A percentile compares a stretch with the other conserved stretches of the same genome.
These are phyloP conservation scores for Ogataea parapolymorpha DNA, from an alignment of 805 yeast genomes.

Conservation along the genomic window DNA sequence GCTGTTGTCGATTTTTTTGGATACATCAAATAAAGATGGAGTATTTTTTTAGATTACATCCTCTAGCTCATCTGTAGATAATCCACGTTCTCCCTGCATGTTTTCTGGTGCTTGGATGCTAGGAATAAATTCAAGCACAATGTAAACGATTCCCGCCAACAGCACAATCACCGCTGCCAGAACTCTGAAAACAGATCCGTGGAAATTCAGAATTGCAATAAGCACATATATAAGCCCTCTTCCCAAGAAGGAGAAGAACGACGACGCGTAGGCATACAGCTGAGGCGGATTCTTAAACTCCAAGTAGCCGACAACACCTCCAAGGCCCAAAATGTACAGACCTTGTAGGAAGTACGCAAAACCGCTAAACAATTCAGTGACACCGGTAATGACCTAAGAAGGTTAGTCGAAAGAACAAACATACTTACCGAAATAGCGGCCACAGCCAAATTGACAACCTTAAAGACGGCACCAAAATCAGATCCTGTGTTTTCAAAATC, in stretches of 20 bases:
- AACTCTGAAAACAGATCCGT: slow-evolving; percentile 47
- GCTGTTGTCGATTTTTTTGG: slow-evolving; percentile 44
- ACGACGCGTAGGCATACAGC: slow-evolving; percentile 63
- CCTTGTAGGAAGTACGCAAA: slow-evolving; percentile 51
- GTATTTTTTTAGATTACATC: slow-evolving; percentile 29
- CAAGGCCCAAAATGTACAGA: slow-evolving; percentile 52
- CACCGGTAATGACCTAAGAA: slow-evolving; percentile 42
- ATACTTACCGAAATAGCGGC: slow-evolving; percentile 51
- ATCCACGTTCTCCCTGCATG: slow-evolving; percentile 56
- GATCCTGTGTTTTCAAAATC: slow-evolving; percentile 43
- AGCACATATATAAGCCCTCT: slow-evolving; percentile 61
- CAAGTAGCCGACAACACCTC: slow-evolving; percentile 49
- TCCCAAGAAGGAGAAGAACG: slow-evolving; percentile 69
- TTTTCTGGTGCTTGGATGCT: slow-evolving; percentile 77
- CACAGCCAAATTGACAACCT: slow-evolving; percentile 50
- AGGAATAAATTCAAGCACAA: slow-evolving; percentile 67
- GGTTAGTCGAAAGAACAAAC: background rate
- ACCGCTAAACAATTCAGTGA: slow-evolving; percentile 45
- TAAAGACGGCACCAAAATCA: slow-evolving; percentile 46
- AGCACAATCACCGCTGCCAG: slow-evolving; percentile 59
- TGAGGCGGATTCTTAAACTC: slow-evolving; percentile 51
- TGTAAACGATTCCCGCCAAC: slow-evolving; percentile 55
- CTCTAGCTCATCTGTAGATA: slow-evolving; percentile 32
- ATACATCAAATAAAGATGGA: background rate
- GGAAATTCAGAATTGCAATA: slow-evolving; percentile 46